Evolutionary conservation across 2,329 filamentous ascomycete species (phyloP).

Genomic region (Fusarium algeriense): DNA sequence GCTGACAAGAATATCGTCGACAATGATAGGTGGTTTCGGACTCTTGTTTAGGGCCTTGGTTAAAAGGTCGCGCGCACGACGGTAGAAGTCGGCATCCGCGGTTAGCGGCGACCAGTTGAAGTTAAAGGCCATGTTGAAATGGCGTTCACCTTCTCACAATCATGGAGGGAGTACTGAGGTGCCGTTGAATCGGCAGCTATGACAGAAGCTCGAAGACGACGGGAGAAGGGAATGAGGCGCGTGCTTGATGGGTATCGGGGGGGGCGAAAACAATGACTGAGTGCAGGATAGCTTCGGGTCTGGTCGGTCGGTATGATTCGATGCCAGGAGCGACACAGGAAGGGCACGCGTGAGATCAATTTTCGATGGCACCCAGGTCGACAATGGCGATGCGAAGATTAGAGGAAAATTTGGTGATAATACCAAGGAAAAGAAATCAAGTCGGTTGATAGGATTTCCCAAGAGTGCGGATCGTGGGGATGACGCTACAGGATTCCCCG

Average conservation of each 20-base stretch:
- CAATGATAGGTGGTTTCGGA: slow-evolving; percentile 97
- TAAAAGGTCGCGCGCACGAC: slow-evolving; percentile 91
- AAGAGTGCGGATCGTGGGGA: slow-evolving; percentile 48
- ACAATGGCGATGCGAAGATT: slow-evolving; percentile 10
- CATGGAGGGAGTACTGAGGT: slow-evolving; percentile 49
- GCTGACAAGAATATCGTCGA: slow-evolving; percentile 98
- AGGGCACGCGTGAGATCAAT: neutral
- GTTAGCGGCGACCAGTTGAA: slow-evolving; percentile 99
- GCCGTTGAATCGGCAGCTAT: slow-evolving; percentile 43
- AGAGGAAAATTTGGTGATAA: slow-evolving; percentile 22
- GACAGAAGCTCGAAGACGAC: slow-evolving; percentile 26
- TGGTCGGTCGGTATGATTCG: slow-evolving; percentile 19
- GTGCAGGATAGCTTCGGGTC: slow-evolving; percentile 19
- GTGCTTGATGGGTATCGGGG: slow-evolving; percentile 28
- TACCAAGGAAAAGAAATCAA: slow-evolving; percentile 33
- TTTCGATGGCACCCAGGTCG: slow-evolving; percentile 9
- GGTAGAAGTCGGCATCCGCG: slow-evolving; percentile 91
- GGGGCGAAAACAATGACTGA: slow-evolving; percentile 32
- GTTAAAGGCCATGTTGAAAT: slow-evolving; percentile 94
- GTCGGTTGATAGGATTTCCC: slow-evolving; percentile 42
- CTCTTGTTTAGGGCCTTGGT: slow-evolving; percentile 97
- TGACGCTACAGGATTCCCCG: slow-evolving; percentile 47
- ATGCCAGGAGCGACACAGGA: slow-evolving; percentile 17
- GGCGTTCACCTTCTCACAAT: slow-evolving; percentile 54
- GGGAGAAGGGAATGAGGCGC: slow-evolving; percentile 24